These are phyloP conservation scores for Spathaspora arborariae DNA, from an alignment of 805 yeast genomes.

Conservation along the genomic window DNA sequence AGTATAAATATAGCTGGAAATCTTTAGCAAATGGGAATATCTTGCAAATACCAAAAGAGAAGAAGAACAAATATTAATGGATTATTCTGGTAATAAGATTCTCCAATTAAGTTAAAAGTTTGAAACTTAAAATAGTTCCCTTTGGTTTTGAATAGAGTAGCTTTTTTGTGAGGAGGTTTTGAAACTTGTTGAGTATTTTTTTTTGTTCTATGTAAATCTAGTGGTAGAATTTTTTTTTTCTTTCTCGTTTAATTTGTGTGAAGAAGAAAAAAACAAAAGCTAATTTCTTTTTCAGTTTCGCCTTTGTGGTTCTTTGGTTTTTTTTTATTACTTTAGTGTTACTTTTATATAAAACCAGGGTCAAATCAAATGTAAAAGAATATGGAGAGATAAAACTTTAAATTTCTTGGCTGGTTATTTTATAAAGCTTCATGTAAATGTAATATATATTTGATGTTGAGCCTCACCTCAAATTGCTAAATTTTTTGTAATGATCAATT, in stretches of 20 bases:
- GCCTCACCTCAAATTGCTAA: too few species aligned
- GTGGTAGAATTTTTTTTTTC: not conserved
- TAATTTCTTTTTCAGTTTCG: not conserved
- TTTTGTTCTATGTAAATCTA: not conserved
- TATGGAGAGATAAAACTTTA: not conserved
- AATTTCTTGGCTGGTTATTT: not conserved
- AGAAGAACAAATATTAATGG: not conserved
- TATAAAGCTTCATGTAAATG: too few species aligned
- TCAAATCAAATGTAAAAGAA: too few species aligned
- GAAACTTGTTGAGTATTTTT: not conserved
- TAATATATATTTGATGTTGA: too few species aligned
- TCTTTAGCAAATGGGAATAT: not conserved
- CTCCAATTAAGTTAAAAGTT: not conserved
- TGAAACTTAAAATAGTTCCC: not conserved
- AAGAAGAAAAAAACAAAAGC: too few species aligned
- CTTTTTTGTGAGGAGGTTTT: not conserved
- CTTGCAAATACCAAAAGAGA: not conserved
- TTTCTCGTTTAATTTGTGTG: not conserved
- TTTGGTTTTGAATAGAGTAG: not conserved
- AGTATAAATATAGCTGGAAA: not conserved
- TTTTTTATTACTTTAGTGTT: not conserved
- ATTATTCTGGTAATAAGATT: not conserved
- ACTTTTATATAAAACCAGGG: not conserved
- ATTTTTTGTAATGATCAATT: too few species aligned
- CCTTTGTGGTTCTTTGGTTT: not conserved